Base-by-base conservation (phyloP, 2,329 filamentous ascomycete species). In the Penicillium sp. region DNA sequence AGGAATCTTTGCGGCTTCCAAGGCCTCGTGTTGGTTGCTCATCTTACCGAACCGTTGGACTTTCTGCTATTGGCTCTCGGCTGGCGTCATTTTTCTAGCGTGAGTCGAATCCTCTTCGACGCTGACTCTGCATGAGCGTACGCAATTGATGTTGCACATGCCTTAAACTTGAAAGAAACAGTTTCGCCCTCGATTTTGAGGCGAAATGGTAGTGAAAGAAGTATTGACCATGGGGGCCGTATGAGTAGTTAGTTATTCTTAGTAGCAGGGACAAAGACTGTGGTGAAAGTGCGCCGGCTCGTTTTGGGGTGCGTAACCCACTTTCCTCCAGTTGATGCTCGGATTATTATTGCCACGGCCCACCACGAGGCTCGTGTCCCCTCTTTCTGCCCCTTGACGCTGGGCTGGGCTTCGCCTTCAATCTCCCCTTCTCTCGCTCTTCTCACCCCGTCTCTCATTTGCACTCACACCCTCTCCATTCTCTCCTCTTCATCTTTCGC, bases 391-490 rank as follows among this genome's bases (percentile, higher is more conserved):
- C 47, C 47, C 44, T 35, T 38, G 38, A 45, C 35, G 48, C 58
- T 54, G 35, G 48, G 26, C 30, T 17, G 15, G 54, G 38, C 53
- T 26, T 50, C 55, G 35, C 46, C 44, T 26, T 29, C 53, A 59
- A 59, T 57, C 59, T 60, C 52, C 35, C 52, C 52, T 57, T 59
- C 55, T 51, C 52, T 30, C 55, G 50, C 31, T 44, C 48, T 52
- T 56, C 19, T 53, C 51, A 53, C 38, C 44, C 26, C 51, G 45
- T 41, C 45, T 56, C 35, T 31, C 21, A 41, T 17, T 15, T 35
- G 6, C 49, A 29, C 49, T 31, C 49, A 51, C 26, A n/a, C 49
- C 49, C 49, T 53, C 52, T 56, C 41, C 11, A 41, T 56, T 51
- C 29, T 48, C 47, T 52, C 35, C 60, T 38, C 46, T 56, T 58